Percentiles rank a stretch among this genome's conserved stretches.
phyloP scores from a whole-genome alignment of 208 protist genomes.

The Sergeia podlipaevii region DNA sequence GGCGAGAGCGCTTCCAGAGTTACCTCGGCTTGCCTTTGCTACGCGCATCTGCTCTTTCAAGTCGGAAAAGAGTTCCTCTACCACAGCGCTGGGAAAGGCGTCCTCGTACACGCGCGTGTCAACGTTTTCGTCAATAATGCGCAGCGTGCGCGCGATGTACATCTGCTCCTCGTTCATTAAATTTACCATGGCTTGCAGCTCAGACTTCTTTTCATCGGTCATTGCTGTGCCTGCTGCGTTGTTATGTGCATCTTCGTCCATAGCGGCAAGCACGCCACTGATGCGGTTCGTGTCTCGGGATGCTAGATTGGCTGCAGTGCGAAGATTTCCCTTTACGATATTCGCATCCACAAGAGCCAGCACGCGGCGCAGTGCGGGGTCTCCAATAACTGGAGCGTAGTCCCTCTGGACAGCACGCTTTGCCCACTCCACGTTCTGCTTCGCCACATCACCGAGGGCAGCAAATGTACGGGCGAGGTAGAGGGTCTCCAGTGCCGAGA shows the following conservation, averaged over 20 bases:
- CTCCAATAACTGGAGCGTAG: slow-evolving; percentile 55
- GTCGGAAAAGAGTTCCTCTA: slow-evolving; percentile 33
- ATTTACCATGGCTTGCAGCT: slow-evolving; percentile 21
- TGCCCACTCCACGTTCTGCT: slow-evolving; percentile 60
- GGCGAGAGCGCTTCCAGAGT: no score
- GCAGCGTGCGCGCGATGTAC: slow-evolving; percentile 28
- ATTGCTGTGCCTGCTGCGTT: not conserved
- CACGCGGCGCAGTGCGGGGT: slow-evolving; percentile 42
- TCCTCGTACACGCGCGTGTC: slow-evolving; percentile 30
- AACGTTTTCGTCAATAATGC: slow-evolving; percentile 42
- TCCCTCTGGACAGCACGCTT: slow-evolving; percentile 45
- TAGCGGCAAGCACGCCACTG: slow-evolving; percentile 9
- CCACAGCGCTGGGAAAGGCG: slow-evolving; percentile 31
- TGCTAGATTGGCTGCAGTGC: slow-evolving; percentile 19
- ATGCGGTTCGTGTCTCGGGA: slow-evolving; percentile 29
- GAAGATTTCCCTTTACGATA: slow-evolving; percentile 54
- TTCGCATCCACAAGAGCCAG: slow-evolving; percentile 67
- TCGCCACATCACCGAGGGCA: slow-evolving; percentile 64
- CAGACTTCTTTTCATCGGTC: slow-evolving; percentile 6
- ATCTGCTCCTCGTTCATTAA: slow-evolving; percentile 23
- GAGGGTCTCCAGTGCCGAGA: slow-evolving; percentile 69
- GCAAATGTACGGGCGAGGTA: slow-evolving; percentile 74
- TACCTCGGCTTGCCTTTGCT: not conserved
- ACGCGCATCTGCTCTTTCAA: slow-evolving; percentile 21
- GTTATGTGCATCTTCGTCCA: slow-evolving; percentile 1